Base-by-base conservation (phyloP, 225 moss, liverwort and hornwort genomes). In the Polytrichum formosum region DNA sequence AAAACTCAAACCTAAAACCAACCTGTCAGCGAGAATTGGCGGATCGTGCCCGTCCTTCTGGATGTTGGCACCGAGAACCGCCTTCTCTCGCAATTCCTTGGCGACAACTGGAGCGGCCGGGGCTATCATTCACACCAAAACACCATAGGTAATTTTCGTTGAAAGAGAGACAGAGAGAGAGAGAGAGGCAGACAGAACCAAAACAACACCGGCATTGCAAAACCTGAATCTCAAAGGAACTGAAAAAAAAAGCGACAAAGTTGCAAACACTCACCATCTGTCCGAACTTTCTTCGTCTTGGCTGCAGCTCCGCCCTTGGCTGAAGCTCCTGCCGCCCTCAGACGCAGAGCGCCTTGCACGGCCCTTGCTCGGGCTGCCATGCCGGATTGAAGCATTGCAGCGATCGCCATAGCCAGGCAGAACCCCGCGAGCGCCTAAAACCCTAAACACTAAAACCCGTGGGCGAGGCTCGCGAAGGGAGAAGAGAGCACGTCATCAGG, bases 31-130 rank as follows among this genome's bases (percentile, higher is more conserved):
- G 19, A 94, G 85, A 62, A 98, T 73, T 7, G 94, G 86, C 30
- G 97, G 97, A 74, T 98, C 94, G 0, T 83, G 75, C 7, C 90
- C 94, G 56, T 91, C 87, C 80, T 98, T 98, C 81, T 86, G 73
- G 19, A 94, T 92, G 64, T 94, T 98, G 6, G 92, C 94, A 30
- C 97, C 97, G 29, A 98, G 64, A 5, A 94, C 94, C 22, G 88
- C 87, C 73, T 94, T 92, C 80, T 90, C 97, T 46, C 97, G 86
- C 71, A 94, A 67, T 77, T 98, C 97, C 84, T 91, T 98, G 23
- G 92, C 86, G 27, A 98, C 92, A 61, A 98, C 94, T 1, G 91
- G 92, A 55, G 79, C 77, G 22, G 78, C 84, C 5, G 81, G 74
- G 8, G 8, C 63, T 63, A 61, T 5, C 21, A 61, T 26, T 13